Evolutionary conservation across 1,284 basidiomycete genomes (phyloP).

Genomic region (Rhodofomes roseus): DNA sequence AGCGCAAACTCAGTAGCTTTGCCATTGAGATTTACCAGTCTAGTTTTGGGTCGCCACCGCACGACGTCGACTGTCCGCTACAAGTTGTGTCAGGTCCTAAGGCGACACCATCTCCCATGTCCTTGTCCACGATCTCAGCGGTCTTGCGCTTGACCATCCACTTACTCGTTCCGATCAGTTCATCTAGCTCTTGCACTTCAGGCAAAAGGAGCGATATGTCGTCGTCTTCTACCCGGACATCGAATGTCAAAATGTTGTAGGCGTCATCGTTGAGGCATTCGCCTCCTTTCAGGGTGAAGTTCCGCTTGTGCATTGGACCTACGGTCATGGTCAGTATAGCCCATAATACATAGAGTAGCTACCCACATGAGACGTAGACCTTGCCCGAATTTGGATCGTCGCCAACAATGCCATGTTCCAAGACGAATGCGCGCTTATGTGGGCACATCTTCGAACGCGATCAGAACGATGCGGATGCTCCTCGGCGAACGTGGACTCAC

Average conservation of each 20-base stretch:
- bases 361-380: constrained; percentile 42
- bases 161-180: constrained; percentile 61
- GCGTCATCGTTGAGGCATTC: constrained; percentile 62
- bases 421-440: constrained; percentile 67
- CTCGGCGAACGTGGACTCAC: constrained; percentile 23
- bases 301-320: constrained; percentile 73
- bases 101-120: constrained; percentile 38
- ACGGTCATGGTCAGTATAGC: not conserved
- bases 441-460: constrained; percentile 46
- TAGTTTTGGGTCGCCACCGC: constrained; percentile 9
- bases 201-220: constrained; percentile 56
- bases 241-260: constrained; percentile 66
- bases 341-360: not conserved
- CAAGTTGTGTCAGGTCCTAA: constrained; percentile 26
- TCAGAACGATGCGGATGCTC: not conserved
- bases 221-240: constrained; percentile 42
- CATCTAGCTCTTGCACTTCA: constrained; percentile 54
- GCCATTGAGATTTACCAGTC: constrained; percentile 19
- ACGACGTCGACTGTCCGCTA: not conserved
- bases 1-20: no score
- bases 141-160: constrained; percentile 58
- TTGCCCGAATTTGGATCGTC: constrained; percentile 49
- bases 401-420: constrained; percentile 66
- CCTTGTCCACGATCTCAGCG: constrained; percentile 41
- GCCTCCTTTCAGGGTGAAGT: constrained; percentile 59